Evolutionary conservation across 352 stramenopile genomes (phyloP).

Genomic region (Pythium sp.): DNA sequence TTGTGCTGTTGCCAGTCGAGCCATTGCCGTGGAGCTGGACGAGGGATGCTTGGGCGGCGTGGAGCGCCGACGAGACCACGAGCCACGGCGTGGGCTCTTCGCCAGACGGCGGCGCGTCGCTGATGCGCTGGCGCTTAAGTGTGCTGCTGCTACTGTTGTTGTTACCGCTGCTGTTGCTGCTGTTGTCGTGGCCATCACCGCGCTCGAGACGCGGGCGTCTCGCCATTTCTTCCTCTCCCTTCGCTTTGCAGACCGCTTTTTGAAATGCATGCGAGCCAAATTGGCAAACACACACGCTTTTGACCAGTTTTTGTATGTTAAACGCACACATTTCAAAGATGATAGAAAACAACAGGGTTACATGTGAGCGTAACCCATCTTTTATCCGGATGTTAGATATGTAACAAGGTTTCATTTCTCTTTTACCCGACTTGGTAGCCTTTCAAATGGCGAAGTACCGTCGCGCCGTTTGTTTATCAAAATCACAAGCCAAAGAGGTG

Average conservation of each 20-base stretch:
- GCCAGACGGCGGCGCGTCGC: neutral
- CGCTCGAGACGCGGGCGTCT: neutral
- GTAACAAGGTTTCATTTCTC: too few relatives aligned
- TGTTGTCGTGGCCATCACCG: neutral
- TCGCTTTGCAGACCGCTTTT: neutral
- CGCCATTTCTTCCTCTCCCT: neutral
- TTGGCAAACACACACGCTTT: neutral
- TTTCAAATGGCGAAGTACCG: too few relatives aligned
- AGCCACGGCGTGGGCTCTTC: constrained; percentile 12
- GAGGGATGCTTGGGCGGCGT: neutral
- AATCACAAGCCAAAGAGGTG: too few relatives aligned
- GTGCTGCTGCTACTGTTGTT: neutral
- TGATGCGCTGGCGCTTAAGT: neutral
- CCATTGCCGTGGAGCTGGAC: neutral
- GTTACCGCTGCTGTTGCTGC: neutral
- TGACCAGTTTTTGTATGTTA: too few relatives aligned
- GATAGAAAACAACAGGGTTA: neutral
- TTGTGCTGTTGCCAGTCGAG: neutral
- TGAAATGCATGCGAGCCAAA: constrained; percentile 1
- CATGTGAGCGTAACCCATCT: neutral
- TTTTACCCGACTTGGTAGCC: too few relatives aligned
- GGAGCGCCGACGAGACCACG: constrained; percentile 7
- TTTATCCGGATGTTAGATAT: neutral
- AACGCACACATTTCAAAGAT: neutral
- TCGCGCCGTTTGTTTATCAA: too few relatives aligned